Conservation (phyloP, 1,284 basidiomycete species). For the Blastosporella zonata region DNA sequence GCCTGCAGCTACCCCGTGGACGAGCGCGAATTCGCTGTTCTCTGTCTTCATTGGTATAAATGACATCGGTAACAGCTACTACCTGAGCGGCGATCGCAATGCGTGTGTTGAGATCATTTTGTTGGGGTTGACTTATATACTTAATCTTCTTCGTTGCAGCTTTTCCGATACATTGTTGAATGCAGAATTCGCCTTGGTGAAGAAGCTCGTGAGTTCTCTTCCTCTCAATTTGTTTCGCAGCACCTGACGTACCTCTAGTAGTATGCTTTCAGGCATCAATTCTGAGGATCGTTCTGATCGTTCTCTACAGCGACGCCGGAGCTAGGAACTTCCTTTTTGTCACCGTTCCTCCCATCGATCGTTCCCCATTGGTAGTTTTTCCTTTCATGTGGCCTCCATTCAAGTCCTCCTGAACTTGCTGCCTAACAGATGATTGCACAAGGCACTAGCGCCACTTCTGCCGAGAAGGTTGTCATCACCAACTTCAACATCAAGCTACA, state of each 20-base stretch:
- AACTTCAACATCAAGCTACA: constrained; percentile 50
- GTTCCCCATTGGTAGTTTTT: constrained; percentile 44
- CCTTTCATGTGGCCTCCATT: background rate
- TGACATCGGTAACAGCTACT: constrained; percentile 56
- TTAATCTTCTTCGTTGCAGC: background rate
- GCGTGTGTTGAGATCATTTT: constrained; percentile 36
- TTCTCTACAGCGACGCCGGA: constrained; percentile 36
- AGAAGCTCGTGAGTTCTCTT: constrained; percentile 45
- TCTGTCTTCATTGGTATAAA: constrained; percentile 63
- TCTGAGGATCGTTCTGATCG: background rate
- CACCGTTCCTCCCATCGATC: constrained; percentile 54
- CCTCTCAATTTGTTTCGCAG: background rate
- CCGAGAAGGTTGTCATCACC: constrained; percentile 45
- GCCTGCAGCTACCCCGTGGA: constrained; percentile 50
- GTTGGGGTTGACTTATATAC: background rate
- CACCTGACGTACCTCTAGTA: constrained; percentile 18
- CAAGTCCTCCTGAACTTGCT: background rate
- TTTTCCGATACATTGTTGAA: constrained; percentile 38
- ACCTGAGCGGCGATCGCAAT: constrained; percentile 39
- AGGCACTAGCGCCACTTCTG: constrained; percentile 36
- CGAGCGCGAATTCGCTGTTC: constrained; percentile 48
- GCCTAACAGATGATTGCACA: constrained; percentile 46
- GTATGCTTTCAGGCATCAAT: constrained; percentile 17
- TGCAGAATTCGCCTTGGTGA: constrained; percentile 51
- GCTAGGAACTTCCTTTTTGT: constrained; percentile 59